These are phyloP conservation scores for Colletotrichum somersetense DNA, from an alignment of 2,329 filamentous ascomycete species.

Conservation along the genomic window DNA sequence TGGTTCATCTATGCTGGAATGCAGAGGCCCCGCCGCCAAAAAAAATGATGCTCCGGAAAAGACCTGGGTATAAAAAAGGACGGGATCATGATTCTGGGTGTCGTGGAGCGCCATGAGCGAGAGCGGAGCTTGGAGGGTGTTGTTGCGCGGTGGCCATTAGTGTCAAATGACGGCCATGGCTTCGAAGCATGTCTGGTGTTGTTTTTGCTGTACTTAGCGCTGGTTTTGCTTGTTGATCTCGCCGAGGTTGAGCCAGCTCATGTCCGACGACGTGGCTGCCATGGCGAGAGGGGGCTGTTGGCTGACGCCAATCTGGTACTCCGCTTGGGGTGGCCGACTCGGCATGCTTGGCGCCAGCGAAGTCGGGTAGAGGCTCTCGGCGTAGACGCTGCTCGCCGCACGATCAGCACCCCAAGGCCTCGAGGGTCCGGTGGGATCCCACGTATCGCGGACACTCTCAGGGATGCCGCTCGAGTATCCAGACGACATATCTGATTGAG, in stretches of 20 bases:
- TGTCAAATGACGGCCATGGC: constrained; percentile 38
- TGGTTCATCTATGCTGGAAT: constrained; percentile 42
- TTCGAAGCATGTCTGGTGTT: constrained; percentile 19
- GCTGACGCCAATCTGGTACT: constrained; percentile 55
- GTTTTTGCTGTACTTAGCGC: constrained; percentile 12
- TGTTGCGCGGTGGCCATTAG: constrained; percentile 30
- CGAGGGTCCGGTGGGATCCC: constrained; percentile 61
- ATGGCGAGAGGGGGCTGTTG: constrained; percentile 64
- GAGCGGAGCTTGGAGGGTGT: constrained; percentile 33
- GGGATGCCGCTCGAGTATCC: constrained; percentile 76
- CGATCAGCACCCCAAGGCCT: constrained; percentile 65
- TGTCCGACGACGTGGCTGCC: constrained; percentile 70
- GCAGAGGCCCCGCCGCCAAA: constrained; percentile 34
- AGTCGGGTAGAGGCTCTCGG: constrained; percentile 58
- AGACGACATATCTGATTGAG: constrained; percentile 64
- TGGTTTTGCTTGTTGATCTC: constrained; percentile 50
- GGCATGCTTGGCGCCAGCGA: constrained; percentile 55
- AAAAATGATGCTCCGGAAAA: constrained; percentile 44
- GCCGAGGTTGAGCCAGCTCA: constrained; percentile 85
- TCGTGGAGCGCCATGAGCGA: constrained; percentile 41
- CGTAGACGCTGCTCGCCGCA: constrained; percentile 66
- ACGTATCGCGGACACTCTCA: constrained; percentile 70
- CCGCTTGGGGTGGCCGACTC: constrained; percentile 45
- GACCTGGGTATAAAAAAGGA: constrained; percentile 44
- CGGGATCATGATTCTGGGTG: constrained; percentile 43